Evolutionary conservation across 768 basidiomycete genomes (phyloP), one percentile per base, ranked within the genome.

Genomic region (Trametes punicea): DNA sequence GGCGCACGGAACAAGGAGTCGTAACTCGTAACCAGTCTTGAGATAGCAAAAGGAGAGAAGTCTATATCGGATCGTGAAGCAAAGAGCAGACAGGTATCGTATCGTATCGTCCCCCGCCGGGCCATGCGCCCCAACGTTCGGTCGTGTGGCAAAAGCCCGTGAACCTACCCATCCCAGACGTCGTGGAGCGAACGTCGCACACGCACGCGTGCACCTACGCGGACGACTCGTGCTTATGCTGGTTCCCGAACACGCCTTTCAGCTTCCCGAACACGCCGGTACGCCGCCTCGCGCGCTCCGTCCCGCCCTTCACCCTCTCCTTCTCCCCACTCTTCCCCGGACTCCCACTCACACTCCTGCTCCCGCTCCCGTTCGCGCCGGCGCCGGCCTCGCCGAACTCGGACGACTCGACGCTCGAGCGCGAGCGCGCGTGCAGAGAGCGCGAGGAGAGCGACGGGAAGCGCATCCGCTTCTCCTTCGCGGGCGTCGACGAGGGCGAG

Each of bases 261-360:
- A 72, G 59, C 65, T 66, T 68, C 36, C 66, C 69, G 51, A 72
- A 69, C 55, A 72, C 44, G 50, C 68, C 68, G 44, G 46, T 65
- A 40, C 55, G 56, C 34, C 70, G 65, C 63, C 69, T 69, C 62
- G 60, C 62, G 51, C 66, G 64, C 53, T 55, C 55, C 30, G 57
- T 51, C 40, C 61, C 55, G 36, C 47, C 54, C 30, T 53, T 29
- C 25, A 48, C 46, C 20, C 30, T 39, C 40, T 46, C 55, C 31
- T 46, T 20, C 47, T 49, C 33, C 23, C 27, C 55, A 8, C 21
- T 41, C n/a, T 27, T 51, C 31, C 8, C 31, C 31, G 13, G 8
- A 13, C 31, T 31, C 31, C 39, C 42, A 48, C 52, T 60, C 46
- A 42, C 39, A 13, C 33, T 58, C 31, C 34, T 46, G 46, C 34